Conservation (phyloP, 495 filamentous ascomycete species). For the Corynascus novoguineensis region DNA sequence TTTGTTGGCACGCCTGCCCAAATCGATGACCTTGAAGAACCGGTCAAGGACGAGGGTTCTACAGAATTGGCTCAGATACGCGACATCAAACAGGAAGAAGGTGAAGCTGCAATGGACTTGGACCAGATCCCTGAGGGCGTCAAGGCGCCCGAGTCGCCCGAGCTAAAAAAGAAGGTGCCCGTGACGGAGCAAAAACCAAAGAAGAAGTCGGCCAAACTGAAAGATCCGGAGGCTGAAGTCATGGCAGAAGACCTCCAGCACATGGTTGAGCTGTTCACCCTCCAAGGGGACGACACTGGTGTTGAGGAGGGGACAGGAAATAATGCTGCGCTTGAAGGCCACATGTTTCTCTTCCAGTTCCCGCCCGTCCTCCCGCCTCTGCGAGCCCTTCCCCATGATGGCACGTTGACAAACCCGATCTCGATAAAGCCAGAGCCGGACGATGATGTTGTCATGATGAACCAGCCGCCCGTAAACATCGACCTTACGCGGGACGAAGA, state of each 20-base stretch:
- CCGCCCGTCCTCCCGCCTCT: slow-evolving; percentile 56
- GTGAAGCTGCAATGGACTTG: slow-evolving; percentile 33
- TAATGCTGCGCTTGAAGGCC: slow-evolving; percentile 35
- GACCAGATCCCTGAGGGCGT: slow-evolving; percentile 33
- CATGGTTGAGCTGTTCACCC: slow-evolving; percentile 30
- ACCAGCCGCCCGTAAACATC: slow-evolving; percentile 24
- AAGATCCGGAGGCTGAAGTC: slow-evolving; percentile 35
- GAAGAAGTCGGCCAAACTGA: slow-evolving; percentile 26
- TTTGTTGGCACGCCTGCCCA: slow-evolving; percentile 31
- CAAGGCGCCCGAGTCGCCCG: slow-evolving; percentile 30
- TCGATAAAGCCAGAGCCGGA: slow-evolving; percentile 31
- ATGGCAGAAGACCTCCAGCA: slow-evolving; percentile 27
- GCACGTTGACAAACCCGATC: slow-evolving; percentile 10
- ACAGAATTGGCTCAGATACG: slow-evolving; percentile 21
- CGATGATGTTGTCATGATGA: slow-evolving; percentile 26
- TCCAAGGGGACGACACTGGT: slow-evolving; percentile 18
- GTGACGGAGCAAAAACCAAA: slow-evolving; percentile 26
- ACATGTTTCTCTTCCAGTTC: slow-evolving; percentile 61
- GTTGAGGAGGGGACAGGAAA: slow-evolving; percentile 18
- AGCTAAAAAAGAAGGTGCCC: slow-evolving; percentile 27
- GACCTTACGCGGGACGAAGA: slow-evolving; percentile 35
- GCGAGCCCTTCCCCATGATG: slow-evolving; percentile 12
- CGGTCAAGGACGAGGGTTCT: slow-evolving; percentile 30
- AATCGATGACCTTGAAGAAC: slow-evolving; percentile 8
- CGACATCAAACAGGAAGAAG: slow-evolving; percentile 30